Evolutionary conservation across 495 filamentous ascomycete genomes (phyloP), one percentile per base, ranked within the genome.

Genomic region (Lentithecium fluviatile): DNA sequence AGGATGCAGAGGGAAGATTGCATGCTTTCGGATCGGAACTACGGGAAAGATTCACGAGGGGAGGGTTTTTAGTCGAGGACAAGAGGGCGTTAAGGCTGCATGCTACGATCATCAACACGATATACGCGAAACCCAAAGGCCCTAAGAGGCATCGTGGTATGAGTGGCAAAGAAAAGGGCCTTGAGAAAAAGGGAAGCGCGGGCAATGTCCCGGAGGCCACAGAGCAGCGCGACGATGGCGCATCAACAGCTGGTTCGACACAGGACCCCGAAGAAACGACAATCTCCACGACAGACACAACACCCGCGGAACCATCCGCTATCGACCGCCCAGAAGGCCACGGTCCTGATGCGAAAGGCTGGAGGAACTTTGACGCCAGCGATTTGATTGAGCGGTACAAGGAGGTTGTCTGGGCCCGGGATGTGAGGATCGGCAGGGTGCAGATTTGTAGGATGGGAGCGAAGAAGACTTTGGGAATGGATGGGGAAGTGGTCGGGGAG

Each of bases 71-170:
- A 62, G 67, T 75, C 0, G 73, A 64, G 1, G 88, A 93, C 20
- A 70, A 67, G 1, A 74, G 91, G 32, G 82, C 83, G n/a, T 71
- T 97, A 48, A 79, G 88, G 19, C 69, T 96, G 49, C 93, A 96
- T 70, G 90, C 88, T 15, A 96, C 93, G 2, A 77, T 97, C 4
- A 74, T 94, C 20, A 96, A 97, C 72, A 96, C 91, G 7, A 82
- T 91, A 29, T 96, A 96, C 70, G 83, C 86, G 34, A 81, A 78
- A 60, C 76, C 71, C 0, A 60, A 43, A 15, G 32, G 53, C 17
- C 54, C 60, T n/a, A 40, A 72, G 32, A 57, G 7, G 21, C 8
- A n/a, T 17, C 17, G 36, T 20, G 36, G 36, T 53, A 6, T n/a
- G 26, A 37, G 25, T 12, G 25, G 21, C 45, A 40, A 21, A 43